Evolutionary conservation across 139 green algal species (phyloP).

Genomic region (Pseudopediastrum boryanum): DNA sequence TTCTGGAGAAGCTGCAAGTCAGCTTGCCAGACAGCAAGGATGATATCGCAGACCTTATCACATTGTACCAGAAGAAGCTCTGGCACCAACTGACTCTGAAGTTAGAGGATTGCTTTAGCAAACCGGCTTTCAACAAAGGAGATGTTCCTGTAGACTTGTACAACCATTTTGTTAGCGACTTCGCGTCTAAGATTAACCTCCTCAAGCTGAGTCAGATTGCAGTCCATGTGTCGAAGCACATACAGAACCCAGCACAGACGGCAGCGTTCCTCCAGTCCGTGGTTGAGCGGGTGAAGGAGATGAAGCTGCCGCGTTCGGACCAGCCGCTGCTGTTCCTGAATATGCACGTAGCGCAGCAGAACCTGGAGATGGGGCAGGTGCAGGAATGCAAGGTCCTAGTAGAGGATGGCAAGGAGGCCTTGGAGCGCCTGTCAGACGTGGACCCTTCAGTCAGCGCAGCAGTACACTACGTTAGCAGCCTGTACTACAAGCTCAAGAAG

Average conservation of each 20-base stretch:
- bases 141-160: slow-evolving; percentile 82
- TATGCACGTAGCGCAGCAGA: slow-evolving; percentile 91
- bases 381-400: slow-evolving; percentile 64
- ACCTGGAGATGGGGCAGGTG: slow-evolving; percentile 56
- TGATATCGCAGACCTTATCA: slow-evolving; percentile 62
- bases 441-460: slow-evolving; percentile 89
- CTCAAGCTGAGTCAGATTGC: slow-evolving; percentile 92
- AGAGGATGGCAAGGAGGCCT: slow-evolving; percentile 73
- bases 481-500: slow-evolving; percentile 85
- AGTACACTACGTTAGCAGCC: slow-evolving; percentile 73
- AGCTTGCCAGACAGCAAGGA: slow-evolving; percentile 58
- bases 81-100: slow-evolving; percentile 97
- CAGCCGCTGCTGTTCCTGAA: slow-evolving; percentile 90
- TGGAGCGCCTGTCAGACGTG: slow-evolving; percentile 69
- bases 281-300: slow-evolving; percentile 71
- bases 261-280: slow-evolving; percentile 73
- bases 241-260: slow-evolving; percentile 28
- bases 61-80: slow-evolving; percentile 90
- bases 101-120: slow-evolving; percentile 73
- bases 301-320: slow-evolving; percentile 65
- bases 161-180: slow-evolving; percentile 89
- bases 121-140: slow-evolving; percentile 55
- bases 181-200: slow-evolving; percentile 92
- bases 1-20: slow-evolving; percentile 58
- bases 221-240: slow-evolving; percentile 44